phyloP scores from a whole-genome alignment of 371 early-diverging fungal genomes.

The Quaeritorhiza haematococci region DNA sequence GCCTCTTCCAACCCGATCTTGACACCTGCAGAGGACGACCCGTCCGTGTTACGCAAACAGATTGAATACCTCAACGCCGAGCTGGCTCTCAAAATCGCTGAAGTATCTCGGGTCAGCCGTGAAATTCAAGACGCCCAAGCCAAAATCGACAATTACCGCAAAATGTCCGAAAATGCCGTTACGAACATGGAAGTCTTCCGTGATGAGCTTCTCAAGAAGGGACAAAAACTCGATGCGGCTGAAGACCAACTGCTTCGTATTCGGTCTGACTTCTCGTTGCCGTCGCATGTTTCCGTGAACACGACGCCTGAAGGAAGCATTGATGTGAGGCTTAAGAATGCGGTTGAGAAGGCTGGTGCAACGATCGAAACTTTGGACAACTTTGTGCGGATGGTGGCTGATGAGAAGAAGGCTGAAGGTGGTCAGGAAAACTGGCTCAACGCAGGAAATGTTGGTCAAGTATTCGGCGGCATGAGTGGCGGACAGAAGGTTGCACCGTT shows the following conservation, averaged over 20 bases:
- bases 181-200: slow-evolving; percentile 27
- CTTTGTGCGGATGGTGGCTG: slow-evolving; percentile 6
- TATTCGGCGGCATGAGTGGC: background rate
- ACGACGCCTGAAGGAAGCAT: background rate
- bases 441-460: slow-evolving; percentile 11
- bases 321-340: background rate
- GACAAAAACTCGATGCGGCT: slow-evolving; percentile 5
- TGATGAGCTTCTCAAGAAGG: slow-evolving; percentile 19
- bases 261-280: background rate
- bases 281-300: background rate
- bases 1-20: no score
- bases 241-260: slow-evolving; percentile 8
- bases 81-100: no score
- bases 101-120: no score
- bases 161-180: no score
- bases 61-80: no score
- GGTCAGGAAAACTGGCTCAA: slow-evolving; percentile 9
- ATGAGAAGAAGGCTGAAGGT: background rate
- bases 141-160: no score
- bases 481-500: background rate
- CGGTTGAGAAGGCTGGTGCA: slow-evolving; percentile 11
- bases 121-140: no score
- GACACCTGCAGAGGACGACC: no score
- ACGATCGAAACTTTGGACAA: slow-evolving; percentile 17
- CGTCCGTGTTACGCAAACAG: no score